phyloP scores from a whole-genome alignment of 345 rosid genomes.

The Anacardium occidentale region DNA sequence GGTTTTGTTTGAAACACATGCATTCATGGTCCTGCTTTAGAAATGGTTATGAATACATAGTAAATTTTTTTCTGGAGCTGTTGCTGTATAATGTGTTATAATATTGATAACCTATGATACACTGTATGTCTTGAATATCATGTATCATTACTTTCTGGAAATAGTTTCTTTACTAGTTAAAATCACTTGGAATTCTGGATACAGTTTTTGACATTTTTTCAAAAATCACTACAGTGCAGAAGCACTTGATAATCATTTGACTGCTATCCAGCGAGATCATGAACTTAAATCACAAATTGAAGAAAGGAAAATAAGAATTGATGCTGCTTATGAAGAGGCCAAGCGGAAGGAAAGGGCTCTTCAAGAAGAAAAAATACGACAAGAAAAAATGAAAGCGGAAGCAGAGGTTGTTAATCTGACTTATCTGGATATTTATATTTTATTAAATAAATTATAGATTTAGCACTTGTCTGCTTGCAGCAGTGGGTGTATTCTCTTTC shows the following conservation, averaged over 20 bases:
- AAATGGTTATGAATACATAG: background rate
- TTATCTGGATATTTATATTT: background rate
- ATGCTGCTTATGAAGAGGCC: slow-evolving; percentile 87
- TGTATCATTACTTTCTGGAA: background rate
- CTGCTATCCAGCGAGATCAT: slow-evolving; percentile 79
- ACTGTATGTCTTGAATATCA: slow-evolving; percentile 5
- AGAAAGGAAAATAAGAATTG: slow-evolving; percentile 79
- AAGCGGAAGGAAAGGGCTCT: slow-evolving; percentile 75
- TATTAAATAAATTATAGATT: background rate
- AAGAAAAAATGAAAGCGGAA: slow-evolving; percentile 80
- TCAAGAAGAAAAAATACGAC: slow-evolving; percentile 75
- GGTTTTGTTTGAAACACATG: background rate
- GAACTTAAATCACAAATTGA: slow-evolving; percentile 81
- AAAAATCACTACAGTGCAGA: slow-evolving; percentile 61
- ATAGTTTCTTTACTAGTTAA: background rate
- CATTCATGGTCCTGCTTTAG: background rate
- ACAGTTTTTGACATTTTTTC: slow-evolving; percentile 16
- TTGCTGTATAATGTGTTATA: background rate
- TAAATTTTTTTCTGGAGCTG: background rate
- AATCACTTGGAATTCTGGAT: background rate
- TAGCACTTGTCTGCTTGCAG: background rate
- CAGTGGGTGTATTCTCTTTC: background rate
- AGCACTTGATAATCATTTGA: slow-evolving; percentile 88
- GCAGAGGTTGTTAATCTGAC: slow-evolving; percentile 63
- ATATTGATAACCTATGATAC: background rate